Base-by-base conservation (phyloP, 176 grass and related monocot genomes). In the Echinochloa phyllopogon region DNA sequence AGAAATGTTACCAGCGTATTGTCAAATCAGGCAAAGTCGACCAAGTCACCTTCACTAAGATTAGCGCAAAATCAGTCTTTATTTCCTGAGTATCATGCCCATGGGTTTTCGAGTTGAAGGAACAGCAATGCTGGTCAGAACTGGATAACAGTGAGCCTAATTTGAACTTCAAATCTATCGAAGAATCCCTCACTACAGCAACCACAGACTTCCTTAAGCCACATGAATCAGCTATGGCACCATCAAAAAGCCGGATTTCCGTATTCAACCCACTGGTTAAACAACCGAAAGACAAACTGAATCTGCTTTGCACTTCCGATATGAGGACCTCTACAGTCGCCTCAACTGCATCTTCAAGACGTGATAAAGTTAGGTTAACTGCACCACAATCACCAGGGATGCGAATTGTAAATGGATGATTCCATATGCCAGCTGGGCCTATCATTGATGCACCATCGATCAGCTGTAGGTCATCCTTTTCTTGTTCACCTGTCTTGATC, bases 201-300 rank as follows among this genome's bases (percentile, higher is more conserved):
- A 82, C 43, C 40, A 82, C 80, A 33, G 1, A 82, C 53, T 67
- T 82, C 67, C 61, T 36, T 36, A 82, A 72, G 14, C 5, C 10
- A 48, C 67, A 5, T 10, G 67, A 82, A 24, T 72, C 67, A 6
- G 12, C 24, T 4, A 82, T 72, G 53, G 3, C 24, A 37, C 80
- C 80, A 82, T 82, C 67, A 72, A 72, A 82, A 24, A 82, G 40
- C 24, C 1, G 40, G 17, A 72, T 82, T 61, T 82, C 67, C 55
- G 72, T 17, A 72, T 72, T 6, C 17, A 72, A 36, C 2, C 41
- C 41, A 61, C 53, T 71, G 52, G 65, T 60, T 43, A 82, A 72
- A 82, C 80, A 72, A 37, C 67, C 3, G 4, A 82, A 40, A 59
- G 39, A 48, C 53, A 82, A 58, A 37, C 16, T 33, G 67, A 72